Conservation (phyloP, 768 basidiomycete species). For the Collybia mongolica region DNA sequence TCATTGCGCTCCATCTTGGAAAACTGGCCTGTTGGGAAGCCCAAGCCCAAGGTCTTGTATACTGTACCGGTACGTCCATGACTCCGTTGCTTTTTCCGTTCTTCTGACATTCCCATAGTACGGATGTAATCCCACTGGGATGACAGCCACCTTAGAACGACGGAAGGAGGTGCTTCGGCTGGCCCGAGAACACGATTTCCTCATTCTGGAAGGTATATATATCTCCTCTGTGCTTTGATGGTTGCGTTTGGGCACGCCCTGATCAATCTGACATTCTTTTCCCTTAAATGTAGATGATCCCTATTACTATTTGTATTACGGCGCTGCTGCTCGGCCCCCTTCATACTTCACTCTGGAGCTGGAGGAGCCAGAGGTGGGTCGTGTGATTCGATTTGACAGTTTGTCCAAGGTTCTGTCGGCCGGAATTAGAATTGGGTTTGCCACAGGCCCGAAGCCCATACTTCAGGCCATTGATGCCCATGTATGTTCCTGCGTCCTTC, state of each 20-base stretch:
- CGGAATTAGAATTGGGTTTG: slow-evolving; percentile 39
- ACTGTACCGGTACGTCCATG: slow-evolving; percentile 54
- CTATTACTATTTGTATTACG: slow-evolving; percentile 74
- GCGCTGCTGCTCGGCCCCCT: slow-evolving; percentile 26
- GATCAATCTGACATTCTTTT: too few species aligned
- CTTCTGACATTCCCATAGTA: slow-evolving; percentile 40
- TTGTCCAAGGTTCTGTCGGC: slow-evolving; percentile 77
- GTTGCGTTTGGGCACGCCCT: too few species aligned
- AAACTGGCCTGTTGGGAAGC: slow-evolving; percentile 67
- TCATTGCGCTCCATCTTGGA: slow-evolving; percentile 61
- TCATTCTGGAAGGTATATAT: slow-evolving; percentile 75
- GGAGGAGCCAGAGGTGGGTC: slow-evolving; percentile 59
- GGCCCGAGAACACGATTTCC: slow-evolving; percentile 65
- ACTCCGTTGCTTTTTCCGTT: background rate
- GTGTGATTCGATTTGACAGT: slow-evolving; percentile 84
- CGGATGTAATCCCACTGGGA: slow-evolving; percentile 86
- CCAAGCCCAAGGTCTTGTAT: slow-evolving; percentile 55
- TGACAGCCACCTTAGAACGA: slow-evolving; percentile 66
- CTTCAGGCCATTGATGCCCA: slow-evolving; percentile 65
- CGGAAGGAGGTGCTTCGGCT: slow-evolving; percentile 67
- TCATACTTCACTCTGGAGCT: slow-evolving; percentile 81
- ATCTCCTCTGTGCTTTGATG: background rate
- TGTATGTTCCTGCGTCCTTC: slow-evolving; percentile 33
- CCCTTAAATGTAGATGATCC: slow-evolving; percentile 59
- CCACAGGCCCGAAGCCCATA: slow-evolving; percentile 50